Evolutionary conservation across 2,329 filamentous ascomycete species (phyloP), one percentile per base, ranked within the genome.

Genomic region (Fusarium nematophilum): DNA sequence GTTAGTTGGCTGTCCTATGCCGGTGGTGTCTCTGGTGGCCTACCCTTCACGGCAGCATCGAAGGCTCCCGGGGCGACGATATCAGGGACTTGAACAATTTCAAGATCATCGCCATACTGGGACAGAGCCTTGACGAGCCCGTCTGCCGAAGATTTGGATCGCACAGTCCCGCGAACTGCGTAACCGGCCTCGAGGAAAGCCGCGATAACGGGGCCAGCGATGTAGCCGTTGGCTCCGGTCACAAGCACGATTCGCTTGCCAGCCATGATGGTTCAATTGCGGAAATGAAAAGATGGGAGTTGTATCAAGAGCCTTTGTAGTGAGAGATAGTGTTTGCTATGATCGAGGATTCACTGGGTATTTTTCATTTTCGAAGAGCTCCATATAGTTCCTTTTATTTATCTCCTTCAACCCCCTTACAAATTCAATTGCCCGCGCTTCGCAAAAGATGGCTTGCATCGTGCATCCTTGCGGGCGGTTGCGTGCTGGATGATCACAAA

Each of bases 201-300:
- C 15, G 74, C 66, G 17, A 75, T 72, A 11, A 76, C 71, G n/a
- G 71, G 65, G 10, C 68, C 70, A 14, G 70, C 75, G 33, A 78
- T 76, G 64, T 75, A 78, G 47, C 75, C 76, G 45, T 77, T 78
- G 48, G 75, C 74, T 23, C 76, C 76, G 1, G 76, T 76, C 14
- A 78, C 68, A 9, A 75, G 68, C 10, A 74, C 70, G 67, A 67
- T 63, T 11, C 37, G 53, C 26, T 69, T 69, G 25, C 25, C 37
- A 25, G 59, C 39, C 66, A 69, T 69, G 50, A 14, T 66, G 21
- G n/a, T 25, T 36, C 29, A n/a, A 13, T 30, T 3, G 5, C 17
- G 9, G 21, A 25, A 14, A 46, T 10, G 37, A 36, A n/a, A 9
- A 4, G 10, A 14, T 45, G 42, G 2, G 21, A 3, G 15, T 4